phyloP scores from a whole-genome alignment of 73 alveolate species.

The Paraurostyla sp. region DNA sequence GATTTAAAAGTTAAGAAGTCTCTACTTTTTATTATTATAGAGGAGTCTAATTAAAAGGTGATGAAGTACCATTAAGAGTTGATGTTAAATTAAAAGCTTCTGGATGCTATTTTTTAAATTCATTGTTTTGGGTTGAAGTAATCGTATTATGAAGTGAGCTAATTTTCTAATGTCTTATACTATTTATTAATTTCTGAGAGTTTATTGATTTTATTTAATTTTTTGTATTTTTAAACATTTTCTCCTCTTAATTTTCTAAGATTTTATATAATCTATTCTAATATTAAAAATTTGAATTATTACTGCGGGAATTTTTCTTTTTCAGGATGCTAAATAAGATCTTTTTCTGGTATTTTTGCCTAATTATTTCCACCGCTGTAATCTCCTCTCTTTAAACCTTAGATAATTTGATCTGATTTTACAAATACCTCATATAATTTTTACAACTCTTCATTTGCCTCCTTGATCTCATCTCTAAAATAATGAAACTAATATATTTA shows the following conservation, averaged over 20 bases:
- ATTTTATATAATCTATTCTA: not conserved
- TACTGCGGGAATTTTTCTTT: constrained; percentile 5
- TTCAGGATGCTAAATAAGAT: not conserved
- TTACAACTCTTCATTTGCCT: constrained; percentile 10
- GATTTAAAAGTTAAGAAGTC: not conserved
- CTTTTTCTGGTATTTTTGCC: constrained; percentile 20
- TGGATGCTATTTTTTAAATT: no score
- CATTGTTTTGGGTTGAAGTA: no score
- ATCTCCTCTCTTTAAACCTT: constrained; percentile 53
- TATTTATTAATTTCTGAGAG: not conserved
- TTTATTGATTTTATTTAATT: not conserved
- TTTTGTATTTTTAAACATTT: not conserved
- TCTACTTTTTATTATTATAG: not conserved
- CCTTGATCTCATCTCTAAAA: not conserved
- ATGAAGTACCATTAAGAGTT: not conserved
- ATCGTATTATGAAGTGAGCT: not conserved
- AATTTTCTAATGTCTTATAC: not conserved
- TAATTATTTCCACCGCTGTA: constrained; percentile 7
- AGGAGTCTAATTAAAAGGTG: not conserved
- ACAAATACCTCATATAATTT: not conserved
- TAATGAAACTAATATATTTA: not conserved
- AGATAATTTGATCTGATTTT: constrained; percentile 23
- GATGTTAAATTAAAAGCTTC: no score
- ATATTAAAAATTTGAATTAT: not conserved
- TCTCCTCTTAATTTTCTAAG: constrained; percentile 10